phyloP scores from a whole-genome alignment of 768 basidiomycete genomes.

The Steccherinum ochraceum region DNA sequence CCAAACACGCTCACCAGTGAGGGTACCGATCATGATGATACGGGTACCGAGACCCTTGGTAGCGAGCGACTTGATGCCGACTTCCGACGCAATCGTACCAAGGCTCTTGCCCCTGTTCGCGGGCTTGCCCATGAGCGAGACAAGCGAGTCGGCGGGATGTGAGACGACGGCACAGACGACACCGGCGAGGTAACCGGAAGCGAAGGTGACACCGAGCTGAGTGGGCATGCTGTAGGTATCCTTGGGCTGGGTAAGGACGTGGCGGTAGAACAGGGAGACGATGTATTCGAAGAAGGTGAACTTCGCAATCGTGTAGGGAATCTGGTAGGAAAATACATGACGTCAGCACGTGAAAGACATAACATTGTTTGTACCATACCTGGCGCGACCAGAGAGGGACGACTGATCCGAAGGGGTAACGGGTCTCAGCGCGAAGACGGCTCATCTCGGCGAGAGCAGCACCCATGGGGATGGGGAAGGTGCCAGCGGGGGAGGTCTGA shows the following conservation, averaged over 20 bases:
- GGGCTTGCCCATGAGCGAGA: slow-evolving; percentile 90
- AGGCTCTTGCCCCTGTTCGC: slow-evolving; percentile 76
- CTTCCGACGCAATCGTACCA: slow-evolving; percentile 66
- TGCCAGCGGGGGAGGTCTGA: slow-evolving; percentile 68
- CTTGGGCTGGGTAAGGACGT: slow-evolving; percentile 78
- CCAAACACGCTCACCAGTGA: slow-evolving; percentile 16
- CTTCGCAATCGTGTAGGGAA: slow-evolving; percentile 99
- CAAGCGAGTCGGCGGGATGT: slow-evolving; percentile 90
- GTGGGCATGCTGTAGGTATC: slow-evolving; percentile 73
- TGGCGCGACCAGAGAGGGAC: slow-evolving; percentile 87
- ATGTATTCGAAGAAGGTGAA: slow-evolving; percentile 95
- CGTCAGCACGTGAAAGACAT: too few relatives aligned
- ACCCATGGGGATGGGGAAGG: slow-evolving; percentile 73
- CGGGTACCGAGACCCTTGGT: slow-evolving; percentile 87
- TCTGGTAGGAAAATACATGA: too few relatives aligned
- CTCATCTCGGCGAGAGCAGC: slow-evolving; percentile 70
- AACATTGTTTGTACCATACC: too few relatives aligned
- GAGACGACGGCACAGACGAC: slow-evolving; percentile 94
- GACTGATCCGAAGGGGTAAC: slow-evolving; percentile 81
- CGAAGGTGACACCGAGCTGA: slow-evolving; percentile 85
- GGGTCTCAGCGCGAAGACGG: slow-evolving; percentile 59
- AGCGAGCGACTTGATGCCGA: slow-evolving; percentile 55
- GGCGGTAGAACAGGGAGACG: slow-evolving; percentile 81
- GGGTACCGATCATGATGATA: slow-evolving; percentile 67
- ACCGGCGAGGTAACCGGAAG: slow-evolving; percentile 92